A percentile compares a stretch with the other conserved stretches of the same genome.
phyloP scores from a whole-genome alignment of 1,139 yeast species.

The Geotrichum histeridarum region DNA sequence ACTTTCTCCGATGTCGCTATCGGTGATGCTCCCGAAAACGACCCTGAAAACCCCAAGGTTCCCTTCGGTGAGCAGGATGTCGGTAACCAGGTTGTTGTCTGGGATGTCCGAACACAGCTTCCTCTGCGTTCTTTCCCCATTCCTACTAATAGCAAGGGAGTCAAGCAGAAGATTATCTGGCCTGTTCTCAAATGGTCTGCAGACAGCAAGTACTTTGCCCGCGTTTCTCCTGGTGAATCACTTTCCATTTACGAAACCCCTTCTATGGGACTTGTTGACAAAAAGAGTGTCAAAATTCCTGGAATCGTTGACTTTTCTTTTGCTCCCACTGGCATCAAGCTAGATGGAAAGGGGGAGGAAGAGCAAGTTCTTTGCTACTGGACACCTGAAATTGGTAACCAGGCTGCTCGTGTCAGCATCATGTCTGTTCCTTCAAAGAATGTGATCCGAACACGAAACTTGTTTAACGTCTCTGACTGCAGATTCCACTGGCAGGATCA shows the following conservation, averaged over 20 bases:
- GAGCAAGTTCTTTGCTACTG: conserved; percentile 81
- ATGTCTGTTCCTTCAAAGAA: conserved; percentile 83
- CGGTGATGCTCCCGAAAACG: conserved; percentile 58
- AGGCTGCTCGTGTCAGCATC: conserved; percentile 90
- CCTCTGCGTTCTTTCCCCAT: conserved; percentile 87
- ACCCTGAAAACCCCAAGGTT: conserved; percentile 53
- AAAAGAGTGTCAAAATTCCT: conserved; percentile 76
- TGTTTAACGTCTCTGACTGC: conserved; percentile 92
- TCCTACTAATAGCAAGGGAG: conserved; percentile 40
- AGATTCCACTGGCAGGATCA: conserved; percentile 92
- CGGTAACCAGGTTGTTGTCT: conserved; percentile 90
- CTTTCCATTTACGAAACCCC: conserved; percentile 77
- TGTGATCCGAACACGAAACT: conserved; percentile 82
- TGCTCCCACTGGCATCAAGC: conserved; percentile 81
- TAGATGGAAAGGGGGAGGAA: conserved; percentile 47
- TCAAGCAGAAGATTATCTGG: conserved; percentile 68
- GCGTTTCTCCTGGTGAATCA: conserved; percentile 84
- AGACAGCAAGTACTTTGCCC: conserved; percentile 91
- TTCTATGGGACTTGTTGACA: conserved; percentile 73
- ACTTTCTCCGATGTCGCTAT: conserved; percentile 89
- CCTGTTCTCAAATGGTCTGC: conserved; percentile 96
- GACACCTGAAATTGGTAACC: conserved; percentile 92
- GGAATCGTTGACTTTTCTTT: conserved; percentile 91
- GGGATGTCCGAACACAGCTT: conserved; percentile 84
- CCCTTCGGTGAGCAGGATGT: conserved; percentile 86